Evolutionary conservation across 495 filamentous ascomycete genomes (phyloP), one percentile per base, ranked within the genome.

Genomic region (Astrocystis sublimbata): DNA sequence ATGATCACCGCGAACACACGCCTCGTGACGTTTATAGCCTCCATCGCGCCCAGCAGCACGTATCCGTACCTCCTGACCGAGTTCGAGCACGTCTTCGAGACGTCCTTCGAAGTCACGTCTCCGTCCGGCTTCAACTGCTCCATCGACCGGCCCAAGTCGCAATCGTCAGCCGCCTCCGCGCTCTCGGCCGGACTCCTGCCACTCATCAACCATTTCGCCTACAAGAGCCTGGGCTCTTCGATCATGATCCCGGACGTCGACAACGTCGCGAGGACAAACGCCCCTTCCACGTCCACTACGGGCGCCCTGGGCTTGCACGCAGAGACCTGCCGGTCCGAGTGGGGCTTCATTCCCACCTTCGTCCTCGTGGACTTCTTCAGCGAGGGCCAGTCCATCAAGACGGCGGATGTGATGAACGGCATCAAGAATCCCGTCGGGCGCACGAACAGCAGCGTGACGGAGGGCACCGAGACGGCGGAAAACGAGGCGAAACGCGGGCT

Each of bases 21-120:
- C 33, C 75, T 92, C 0, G 77, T 91, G 35, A 81, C 82, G 10
- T 90, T 89, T 66, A 67, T 91, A 63, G 81, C 88, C 6, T 79
- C 78, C 63, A 80, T 87, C 56, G 78, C 80, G 28, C 56, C 82
- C 57, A 73, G 78, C 46, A 52, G 67, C 8, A 62, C 67, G 1
- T 79, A 84, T 52, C 78, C 86, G 0, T 90, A 87, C 72, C 83
- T 92, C n/a, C 79, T 89, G 24, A 69, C 82, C 60, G 87, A 92
- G 69, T 92, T 90, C 72, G 72, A 77, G 55, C 80, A 89, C 71
- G 83, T 88, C 67, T 92, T 90, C 70, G 89, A 92, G 73, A 92
- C 87, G 0, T 72, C 86, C 13, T 92, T 77, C 68, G 85, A 86
- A 55, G 80, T 86, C 4, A 84, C 81, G 3, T 80, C 83, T 60